Evolutionary conservation across 768 basidiomycete genomes (phyloP).

Genomic region (Porphyrellus cyaneotinctus): DNA sequence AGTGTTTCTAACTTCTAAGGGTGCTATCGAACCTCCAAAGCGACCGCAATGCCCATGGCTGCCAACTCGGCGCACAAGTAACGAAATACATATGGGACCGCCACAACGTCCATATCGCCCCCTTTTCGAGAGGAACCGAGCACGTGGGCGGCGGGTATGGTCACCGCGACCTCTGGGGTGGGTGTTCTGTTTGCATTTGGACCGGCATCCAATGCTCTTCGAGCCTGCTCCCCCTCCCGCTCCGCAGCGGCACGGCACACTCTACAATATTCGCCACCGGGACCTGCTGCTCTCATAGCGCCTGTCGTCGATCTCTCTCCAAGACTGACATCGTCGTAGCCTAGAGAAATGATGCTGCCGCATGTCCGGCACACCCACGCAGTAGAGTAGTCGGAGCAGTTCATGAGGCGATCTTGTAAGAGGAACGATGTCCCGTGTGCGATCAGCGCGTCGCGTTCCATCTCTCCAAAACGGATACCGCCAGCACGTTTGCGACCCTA

Average conservation of each 20-base stretch:
- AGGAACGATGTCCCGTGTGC: conserved; percentile 99
- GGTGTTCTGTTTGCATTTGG: conserved; percentile 40
- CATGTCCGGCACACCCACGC: conserved; percentile 98
- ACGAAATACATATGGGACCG: conserved; percentile 92
- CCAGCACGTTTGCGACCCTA: conserved; percentile 97
- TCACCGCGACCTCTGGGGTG: conserved; percentile 54
- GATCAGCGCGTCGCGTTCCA: conserved; percentile 98
- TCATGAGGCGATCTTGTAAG: conserved; percentile 97
- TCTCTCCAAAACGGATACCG: conserved; percentile 99
- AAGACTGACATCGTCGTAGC: conserved; percentile 84
- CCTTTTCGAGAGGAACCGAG: conserved; percentile 58
- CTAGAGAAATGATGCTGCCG: conserved; percentile 92
- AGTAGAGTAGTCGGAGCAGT: conserved; percentile 99
- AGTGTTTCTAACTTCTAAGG: too few relatives aligned
- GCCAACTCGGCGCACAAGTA: conserved; percentile 95
- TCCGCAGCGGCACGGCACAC: conserved; percentile 78
- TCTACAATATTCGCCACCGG: conserved; percentile 91
- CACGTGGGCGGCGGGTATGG: conserved; percentile 65
- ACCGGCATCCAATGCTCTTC: conserved; percentile 56
- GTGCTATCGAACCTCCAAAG: conserved; percentile 64
- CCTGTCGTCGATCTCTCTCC: conserved; percentile 56
- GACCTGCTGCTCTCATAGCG: conserved; percentile 56
- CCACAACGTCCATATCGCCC: conserved; percentile 89
- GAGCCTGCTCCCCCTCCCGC: conserved; percentile 56
- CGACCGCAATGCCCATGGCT: conserved; percentile 96